Conservation (phyloP, 257 asterid genomes). For the Penstemon eatonii region DNA sequence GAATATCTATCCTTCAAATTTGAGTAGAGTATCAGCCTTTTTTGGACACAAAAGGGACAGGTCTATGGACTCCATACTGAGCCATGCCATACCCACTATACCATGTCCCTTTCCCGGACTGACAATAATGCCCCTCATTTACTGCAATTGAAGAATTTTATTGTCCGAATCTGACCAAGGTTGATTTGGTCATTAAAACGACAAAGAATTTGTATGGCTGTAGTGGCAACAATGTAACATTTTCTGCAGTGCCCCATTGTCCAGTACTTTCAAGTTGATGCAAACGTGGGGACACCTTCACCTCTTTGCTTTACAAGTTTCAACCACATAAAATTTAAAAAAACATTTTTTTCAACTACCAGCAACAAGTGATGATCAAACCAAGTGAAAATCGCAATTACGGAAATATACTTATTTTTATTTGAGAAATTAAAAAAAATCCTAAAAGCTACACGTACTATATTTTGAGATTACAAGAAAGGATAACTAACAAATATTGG, state of each 20-base stretch:
- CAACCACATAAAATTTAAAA: no score
- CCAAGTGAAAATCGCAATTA: no score
- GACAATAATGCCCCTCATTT: constrained; percentile 43
- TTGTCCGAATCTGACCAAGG: constrained; percentile 24
- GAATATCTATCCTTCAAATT: neutral
- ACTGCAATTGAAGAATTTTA: constrained; percentile 13
- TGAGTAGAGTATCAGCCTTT: constrained; percentile 45
- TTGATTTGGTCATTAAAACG: constrained; percentile 33
- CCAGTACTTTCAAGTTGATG: constrained; percentile 10
- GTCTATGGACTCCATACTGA: constrained; percentile 56
- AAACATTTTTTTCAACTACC: no score
- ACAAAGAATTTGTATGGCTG: constrained; percentile 10
- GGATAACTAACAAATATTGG: no score
- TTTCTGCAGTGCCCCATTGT: neutral
- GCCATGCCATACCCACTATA: constrained; percentile 56
- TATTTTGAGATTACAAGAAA: no score
- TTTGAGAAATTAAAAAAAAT: no score
- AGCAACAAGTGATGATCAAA: no score
- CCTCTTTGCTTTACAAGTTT: neutral
- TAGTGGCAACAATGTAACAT: neutral
- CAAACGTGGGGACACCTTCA: constrained; percentile 30
- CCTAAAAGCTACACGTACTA: no score
- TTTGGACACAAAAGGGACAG: constrained; percentile 56
- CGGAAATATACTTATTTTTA: no score
- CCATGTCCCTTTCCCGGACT: constrained; percentile 51